A percentile compares a stretch with the other conserved stretches of the same genome.
phyloP scores from a whole-genome alignment of 2,329 filamentous ascomycete genomes.

The Penicillium sp. region DNA sequence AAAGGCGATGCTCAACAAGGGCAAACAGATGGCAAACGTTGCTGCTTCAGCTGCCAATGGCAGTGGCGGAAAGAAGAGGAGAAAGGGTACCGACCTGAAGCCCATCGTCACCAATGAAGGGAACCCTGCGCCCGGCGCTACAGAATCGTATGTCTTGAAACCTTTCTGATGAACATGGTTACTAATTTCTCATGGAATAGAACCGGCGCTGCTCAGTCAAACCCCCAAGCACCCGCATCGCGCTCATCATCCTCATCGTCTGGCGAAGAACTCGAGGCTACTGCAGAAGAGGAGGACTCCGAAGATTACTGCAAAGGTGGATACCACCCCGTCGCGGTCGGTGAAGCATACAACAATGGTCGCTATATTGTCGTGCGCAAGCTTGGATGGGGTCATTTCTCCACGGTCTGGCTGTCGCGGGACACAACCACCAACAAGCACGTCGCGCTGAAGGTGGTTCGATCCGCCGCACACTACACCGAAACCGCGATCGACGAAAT shows the following conservation, averaged over 20 bases:
- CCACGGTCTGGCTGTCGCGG: constrained; percentile 83
- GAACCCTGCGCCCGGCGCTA: constrained; percentile 34
- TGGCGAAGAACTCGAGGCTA: constrained; percentile 83
- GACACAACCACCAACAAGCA: constrained; percentile 90
- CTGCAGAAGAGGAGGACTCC: constrained; percentile 96
- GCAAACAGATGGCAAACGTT: constrained; percentile 59
- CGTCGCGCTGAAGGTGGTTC: constrained; percentile 95
- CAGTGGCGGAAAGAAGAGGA: constrained; percentile 62
- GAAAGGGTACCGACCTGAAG: constrained; percentile 63
- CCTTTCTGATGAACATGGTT: constrained; percentile 11
- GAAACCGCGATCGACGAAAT: constrained; percentile 99
- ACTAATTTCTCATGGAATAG: constrained; percentile 28
- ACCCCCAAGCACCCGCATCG: constrained; percentile 52
- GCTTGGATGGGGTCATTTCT: constrained; percentile 97
- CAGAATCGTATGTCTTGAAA: constrained; percentile 39
- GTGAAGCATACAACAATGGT: constrained; percentile 96
- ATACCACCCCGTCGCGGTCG: constrained; percentile 91
- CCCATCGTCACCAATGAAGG: constrained; percentile 65
- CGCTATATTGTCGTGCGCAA: constrained; percentile 96
- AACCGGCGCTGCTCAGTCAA: constrained; percentile 15
- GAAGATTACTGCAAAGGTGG: constrained; percentile 99
- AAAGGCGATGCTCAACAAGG: constrained; percentile 64
- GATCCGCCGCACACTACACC: constrained; percentile 96
- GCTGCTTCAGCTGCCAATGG: constrained; percentile 50
- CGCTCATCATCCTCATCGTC: constrained; percentile 75